These are phyloP conservation scores for Candida odintsovae DNA, from an alignment of 805 yeast species.

Conservation along the genomic window DNA sequence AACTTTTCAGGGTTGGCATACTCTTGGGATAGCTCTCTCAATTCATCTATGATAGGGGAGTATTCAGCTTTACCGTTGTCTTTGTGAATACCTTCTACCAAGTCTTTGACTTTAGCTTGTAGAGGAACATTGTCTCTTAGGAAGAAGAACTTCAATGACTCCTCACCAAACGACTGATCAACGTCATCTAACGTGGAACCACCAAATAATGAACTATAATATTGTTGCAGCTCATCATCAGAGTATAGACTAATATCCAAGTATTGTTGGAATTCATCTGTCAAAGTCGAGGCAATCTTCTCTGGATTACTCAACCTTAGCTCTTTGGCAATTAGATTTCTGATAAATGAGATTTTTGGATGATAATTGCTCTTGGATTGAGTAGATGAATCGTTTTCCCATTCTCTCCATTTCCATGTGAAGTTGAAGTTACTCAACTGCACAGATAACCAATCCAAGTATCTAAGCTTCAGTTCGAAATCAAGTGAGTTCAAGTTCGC, in stretches of 20 bases:
- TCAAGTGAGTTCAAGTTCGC: slow-evolving; percentile 61
- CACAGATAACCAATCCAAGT: slow-evolving; percentile 85
- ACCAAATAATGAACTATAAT: slow-evolving; percentile 31
- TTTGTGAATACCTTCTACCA: slow-evolving; percentile 34
- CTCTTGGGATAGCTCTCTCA: slow-evolving; percentile 24
- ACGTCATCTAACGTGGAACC: slow-evolving; percentile 18
- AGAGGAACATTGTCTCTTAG: slow-evolving; percentile 32
- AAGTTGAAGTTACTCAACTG: slow-evolving; percentile 92
- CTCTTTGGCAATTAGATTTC: slow-evolving; percentile 78
- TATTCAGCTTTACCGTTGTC: slow-evolving; percentile 25
- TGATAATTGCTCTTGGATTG: slow-evolving; percentile 46
- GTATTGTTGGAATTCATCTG: slow-evolving; percentile 46
- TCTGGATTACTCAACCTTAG: slow-evolving; percentile 72
- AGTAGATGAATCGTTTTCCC: slow-evolving; percentile 59
- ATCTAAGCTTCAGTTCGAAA: slow-evolving; percentile 66
- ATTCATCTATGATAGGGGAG: slow-evolving; percentile 23
- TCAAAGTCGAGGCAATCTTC: slow-evolving; percentile 67
- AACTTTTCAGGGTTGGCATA: slow-evolving; percentile 37
- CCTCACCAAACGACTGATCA: slow-evolving; percentile 8
- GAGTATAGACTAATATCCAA: slow-evolving; percentile 38
- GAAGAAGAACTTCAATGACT: slow-evolving; percentile 33
- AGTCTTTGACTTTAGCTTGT: slow-evolving; percentile 28
- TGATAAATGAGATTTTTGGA: slow-evolving; percentile 69
- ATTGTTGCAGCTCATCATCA: slow-evolving; percentile 28
- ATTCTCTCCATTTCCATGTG: slow-evolving; percentile 97